Evolutionary conservation across 192 early-diverging fungal species (phyloP).

Genomic region (Coemansia sp.): DNA sequence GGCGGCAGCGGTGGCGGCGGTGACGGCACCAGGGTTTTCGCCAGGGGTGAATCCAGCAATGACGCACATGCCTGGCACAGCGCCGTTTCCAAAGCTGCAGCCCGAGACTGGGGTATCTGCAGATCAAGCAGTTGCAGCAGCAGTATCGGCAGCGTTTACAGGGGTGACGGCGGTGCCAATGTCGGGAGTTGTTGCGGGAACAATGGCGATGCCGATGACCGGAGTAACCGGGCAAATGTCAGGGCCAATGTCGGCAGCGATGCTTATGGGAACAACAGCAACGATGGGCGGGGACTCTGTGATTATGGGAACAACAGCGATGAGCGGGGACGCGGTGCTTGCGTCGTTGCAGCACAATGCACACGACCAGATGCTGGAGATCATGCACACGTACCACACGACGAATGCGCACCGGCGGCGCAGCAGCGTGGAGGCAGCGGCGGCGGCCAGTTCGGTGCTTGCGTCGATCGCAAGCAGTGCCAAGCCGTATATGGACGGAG

Average conservation of each 20-base stretch:
- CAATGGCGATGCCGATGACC: background rate
- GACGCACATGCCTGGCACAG: constrained; percentile 1
- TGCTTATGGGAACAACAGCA: constrained; percentile 12
- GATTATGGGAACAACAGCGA: constrained; percentile 3
- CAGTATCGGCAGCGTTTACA: constrained; percentile 5
- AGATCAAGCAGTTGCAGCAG: background rate
- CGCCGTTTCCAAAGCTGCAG: constrained; percentile 30
- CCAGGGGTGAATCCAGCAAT: background rate
- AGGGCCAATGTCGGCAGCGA: constrained; percentile 29
- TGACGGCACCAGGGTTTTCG: constrained; percentile 8
- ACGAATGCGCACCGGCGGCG: constrained; percentile 42
- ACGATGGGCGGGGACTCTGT: constrained; percentile 23
- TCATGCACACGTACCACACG: constrained; percentile 44
- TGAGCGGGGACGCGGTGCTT: constrained; percentile 16
- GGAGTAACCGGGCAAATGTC: constrained; percentile 12
- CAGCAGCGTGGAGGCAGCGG: constrained; percentile 53
- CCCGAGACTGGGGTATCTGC: constrained; percentile 8
- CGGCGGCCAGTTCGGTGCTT: constrained; percentile 54
- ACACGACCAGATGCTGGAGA: constrained; percentile 49
- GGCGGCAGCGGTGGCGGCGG: constrained; percentile 18
- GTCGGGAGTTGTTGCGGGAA: background rate
- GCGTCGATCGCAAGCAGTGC: constrained; percentile 51
- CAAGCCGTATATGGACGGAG: constrained; percentile 29
- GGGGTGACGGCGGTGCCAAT: background rate
- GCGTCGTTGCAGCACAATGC: constrained; percentile 27